These are phyloP conservation scores for Brassica balearica DNA, from an alignment of 441 rosid genomes.

Conservation along the genomic window DNA sequence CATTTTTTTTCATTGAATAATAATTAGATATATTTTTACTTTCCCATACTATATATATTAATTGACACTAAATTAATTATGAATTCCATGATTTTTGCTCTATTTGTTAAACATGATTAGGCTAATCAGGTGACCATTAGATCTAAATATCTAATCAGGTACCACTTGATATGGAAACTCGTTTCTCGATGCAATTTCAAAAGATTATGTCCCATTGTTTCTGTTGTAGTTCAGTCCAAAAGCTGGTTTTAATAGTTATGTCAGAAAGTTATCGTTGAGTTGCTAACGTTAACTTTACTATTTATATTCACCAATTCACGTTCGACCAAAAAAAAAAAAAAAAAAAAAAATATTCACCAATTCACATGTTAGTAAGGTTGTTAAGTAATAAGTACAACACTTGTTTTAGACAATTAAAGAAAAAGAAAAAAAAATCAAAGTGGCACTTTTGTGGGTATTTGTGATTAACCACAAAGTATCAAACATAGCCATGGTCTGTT, in stretches of 20 bases:
- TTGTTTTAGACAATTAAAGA: not conserved
- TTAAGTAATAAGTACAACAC: too few relatives aligned
- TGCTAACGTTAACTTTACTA: conserved; percentile 2
- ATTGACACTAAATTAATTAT: not conserved
- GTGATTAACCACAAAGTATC: conserved; percentile 9
- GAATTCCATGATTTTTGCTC: not conserved
- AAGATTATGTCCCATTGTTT: not conserved
- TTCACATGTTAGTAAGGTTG: not conserved
- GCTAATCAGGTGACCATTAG: not conserved
- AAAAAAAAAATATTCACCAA: not conserved
- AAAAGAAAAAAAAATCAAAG: not conserved
- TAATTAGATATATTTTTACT: not conserved
- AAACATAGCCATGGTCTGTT: conserved; percentile 27
- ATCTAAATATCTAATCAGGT: not conserved
- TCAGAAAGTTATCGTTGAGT: not conserved
- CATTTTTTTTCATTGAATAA: not conserved
- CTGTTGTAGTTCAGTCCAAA: not conserved
- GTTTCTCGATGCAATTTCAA: not conserved
- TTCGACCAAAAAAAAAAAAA: too few relatives aligned
- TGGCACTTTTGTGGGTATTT: not conserved
- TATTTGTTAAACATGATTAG: not conserved
- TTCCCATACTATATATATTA: not conserved
- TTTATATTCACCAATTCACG: not conserved
- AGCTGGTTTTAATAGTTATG: not conserved
- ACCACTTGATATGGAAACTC: conserved; percentile 6